Evolutionary conservation across 306 rosid genomes (phyloP).

Genomic region (Glycine latifolia): DNA sequence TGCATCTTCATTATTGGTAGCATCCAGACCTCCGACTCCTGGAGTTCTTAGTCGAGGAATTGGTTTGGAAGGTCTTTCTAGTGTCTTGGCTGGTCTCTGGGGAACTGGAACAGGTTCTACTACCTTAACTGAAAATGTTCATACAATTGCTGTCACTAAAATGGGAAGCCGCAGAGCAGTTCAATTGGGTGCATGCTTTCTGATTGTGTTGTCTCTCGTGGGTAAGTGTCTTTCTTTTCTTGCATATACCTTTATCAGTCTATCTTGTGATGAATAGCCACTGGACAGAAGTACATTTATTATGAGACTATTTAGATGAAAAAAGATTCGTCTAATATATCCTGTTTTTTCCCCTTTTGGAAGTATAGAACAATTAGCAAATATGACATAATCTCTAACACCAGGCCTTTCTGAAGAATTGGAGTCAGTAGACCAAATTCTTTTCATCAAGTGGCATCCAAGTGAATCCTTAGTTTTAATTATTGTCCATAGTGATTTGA

Average conservation of each 20-base stretch:
- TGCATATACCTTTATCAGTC: constrained; percentile 33
- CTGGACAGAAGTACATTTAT: background rate
- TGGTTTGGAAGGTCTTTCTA: constrained; percentile 92
- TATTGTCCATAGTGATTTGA: background rate
- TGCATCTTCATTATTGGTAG: constrained; percentile 94
- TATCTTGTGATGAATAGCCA: constrained; percentile 27
- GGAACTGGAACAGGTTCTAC: constrained; percentile 97
- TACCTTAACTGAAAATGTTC: constrained; percentile 93
- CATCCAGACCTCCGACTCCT: constrained; percentile 96
- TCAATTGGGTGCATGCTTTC: constrained; percentile 82
- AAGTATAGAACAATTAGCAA: constrained; percentile 14
- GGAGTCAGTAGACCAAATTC: background rate
- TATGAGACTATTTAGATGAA: constrained; percentile 5
- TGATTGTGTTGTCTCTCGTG: constrained; percentile 83
- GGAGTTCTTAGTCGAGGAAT: constrained; percentile 97
- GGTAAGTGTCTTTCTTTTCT: constrained; percentile 64
- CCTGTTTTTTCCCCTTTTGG: constrained; percentile 15
- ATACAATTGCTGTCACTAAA: constrained; percentile 97
- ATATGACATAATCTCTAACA: background rate
- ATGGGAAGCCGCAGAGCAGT: constrained; percentile 99
- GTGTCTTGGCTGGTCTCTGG: constrained; percentile 98
- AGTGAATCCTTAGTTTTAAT: constrained; percentile 12
- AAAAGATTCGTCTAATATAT: constrained; percentile 17
- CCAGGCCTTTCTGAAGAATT: constrained; percentile 5
- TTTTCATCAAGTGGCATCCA: constrained; percentile 22